These are phyloP conservation scores for Calocybe indica DNA, from an alignment of 768 basidiomycete species.

Conservation along the genomic window DNA sequence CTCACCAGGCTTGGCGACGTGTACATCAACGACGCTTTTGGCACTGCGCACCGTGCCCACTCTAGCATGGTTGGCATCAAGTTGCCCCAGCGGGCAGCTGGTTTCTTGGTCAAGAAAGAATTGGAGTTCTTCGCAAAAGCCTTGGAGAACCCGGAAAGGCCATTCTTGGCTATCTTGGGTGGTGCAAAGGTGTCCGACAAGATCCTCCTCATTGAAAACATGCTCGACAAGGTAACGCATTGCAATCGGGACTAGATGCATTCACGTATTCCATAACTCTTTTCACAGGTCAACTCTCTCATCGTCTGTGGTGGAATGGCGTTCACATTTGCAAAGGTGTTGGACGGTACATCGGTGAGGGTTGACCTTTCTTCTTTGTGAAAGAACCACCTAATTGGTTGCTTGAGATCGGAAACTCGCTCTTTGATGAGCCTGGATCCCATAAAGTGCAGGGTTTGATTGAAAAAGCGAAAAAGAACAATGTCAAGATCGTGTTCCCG, in stretches of 20 bases:
- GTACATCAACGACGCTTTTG: conserved; percentile 98
- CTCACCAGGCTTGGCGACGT: conserved; percentile 93
- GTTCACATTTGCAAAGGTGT: conserved; percentile 97
- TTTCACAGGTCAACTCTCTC: conserved; percentile 76
- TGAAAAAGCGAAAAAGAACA: conserved; percentile 88
- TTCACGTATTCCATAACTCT: neutral
- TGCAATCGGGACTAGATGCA: neutral
- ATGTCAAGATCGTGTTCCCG: conserved; percentile 93
- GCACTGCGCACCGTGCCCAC: conserved; percentile 97
- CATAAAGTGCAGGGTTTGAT: conserved; percentile 79
- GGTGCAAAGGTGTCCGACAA: conserved; percentile 99
- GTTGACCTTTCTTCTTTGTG: conserved; percentile 5
- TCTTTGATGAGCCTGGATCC: conserved; percentile 87
- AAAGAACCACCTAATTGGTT: conserved; percentile 9
- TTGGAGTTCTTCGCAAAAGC: conserved; percentile 98
- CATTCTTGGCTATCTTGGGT: conserved; percentile 97
- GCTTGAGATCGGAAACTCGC: conserved; percentile 83
- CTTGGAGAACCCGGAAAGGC: conserved; percentile 87
- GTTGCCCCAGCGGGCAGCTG: conserved; percentile 86
- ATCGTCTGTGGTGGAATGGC: conserved; percentile 99
- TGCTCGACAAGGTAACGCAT: conserved; percentile 84
- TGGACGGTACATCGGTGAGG: conserved; percentile 68
- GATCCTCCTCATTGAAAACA: conserved; percentile 97
- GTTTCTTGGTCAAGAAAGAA: conserved; percentile 98
- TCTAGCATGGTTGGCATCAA: conserved; percentile 98